Evolutionary conservation across 2,329 filamentous ascomycete species (phyloP).

Genomic region (Diaporthe nobilis): DNA sequence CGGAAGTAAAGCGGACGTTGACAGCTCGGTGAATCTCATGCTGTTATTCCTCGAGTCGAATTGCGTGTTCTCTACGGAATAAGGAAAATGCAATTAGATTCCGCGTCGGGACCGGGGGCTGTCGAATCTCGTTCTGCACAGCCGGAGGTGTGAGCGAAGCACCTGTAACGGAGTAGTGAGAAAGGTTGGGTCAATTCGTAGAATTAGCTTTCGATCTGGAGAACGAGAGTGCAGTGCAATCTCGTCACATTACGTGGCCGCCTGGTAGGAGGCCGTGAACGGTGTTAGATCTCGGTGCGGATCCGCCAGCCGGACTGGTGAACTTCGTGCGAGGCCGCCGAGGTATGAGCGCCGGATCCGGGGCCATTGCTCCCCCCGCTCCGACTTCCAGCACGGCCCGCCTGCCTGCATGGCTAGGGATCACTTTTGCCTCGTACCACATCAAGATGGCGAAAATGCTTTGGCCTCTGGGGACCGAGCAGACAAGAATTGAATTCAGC

Average conservation of each 20-base stretch:
- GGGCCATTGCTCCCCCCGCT: not conserved
- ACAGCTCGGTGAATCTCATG: not conserved
- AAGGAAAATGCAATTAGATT: not conserved
- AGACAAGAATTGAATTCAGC: constrained; percentile 21
- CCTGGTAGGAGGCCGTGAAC: not conserved
- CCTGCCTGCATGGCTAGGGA: not conserved
- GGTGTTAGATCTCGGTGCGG: not conserved
- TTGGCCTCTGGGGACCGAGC: not conserved
- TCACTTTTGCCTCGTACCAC: not conserved
- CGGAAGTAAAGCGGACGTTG: not conserved
- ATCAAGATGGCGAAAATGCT: not conserved
- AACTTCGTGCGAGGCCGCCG: not conserved
- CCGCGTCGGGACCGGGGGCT: not conserved
- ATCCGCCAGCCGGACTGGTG: not conserved
- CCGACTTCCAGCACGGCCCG: constrained; percentile 5
- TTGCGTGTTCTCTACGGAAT: not conserved
- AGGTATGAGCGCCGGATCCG: constrained; percentile 4
- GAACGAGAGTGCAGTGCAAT: not conserved
- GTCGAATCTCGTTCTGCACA: not conserved
- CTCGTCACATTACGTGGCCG: not conserved
- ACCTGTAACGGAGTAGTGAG: not conserved
- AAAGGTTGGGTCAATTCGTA: not conserved
- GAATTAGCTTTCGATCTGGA: not conserved
- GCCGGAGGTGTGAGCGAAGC: not conserved
- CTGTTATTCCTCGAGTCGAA: not conserved